Evolutionary conservation across 495 filamentous ascomycete species (phyloP), one percentile per base, ranked within the genome.

Genomic region (Penicillium crystallinum): DNA sequence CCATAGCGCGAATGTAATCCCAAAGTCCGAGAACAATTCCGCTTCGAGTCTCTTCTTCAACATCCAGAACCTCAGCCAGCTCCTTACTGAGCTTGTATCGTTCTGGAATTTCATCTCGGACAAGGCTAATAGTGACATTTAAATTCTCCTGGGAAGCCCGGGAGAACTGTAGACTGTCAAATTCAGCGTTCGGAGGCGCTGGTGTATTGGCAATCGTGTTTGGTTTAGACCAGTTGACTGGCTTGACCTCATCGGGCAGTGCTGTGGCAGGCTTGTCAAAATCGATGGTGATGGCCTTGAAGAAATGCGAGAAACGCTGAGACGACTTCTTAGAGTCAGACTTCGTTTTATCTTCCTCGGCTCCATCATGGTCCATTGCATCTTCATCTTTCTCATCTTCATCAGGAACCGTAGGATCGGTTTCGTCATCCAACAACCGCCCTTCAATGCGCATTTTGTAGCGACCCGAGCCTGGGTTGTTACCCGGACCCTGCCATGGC

Each of bases 371-470:
- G 9, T 89, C 85, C 79, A 86, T 86, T 38, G 76, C 64, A 54
- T 81, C 76, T 7, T 62, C 76, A 36, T 80, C 79, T 12, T 84
- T 77, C n/a, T 86, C 81, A 45, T 79, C 81, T 36, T 83, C 79
- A 8, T 81, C 76, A 6, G 67, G 59, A 8, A 57, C 54, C 4
- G 70, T 67, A 18, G 69, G 64, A 38, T 72, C 72, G 31, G 76
- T 81, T 19, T 88, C 81, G 30, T 91, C 86, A 47, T 90, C 88
- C 22, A 97, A 73, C 40, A 99, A 68, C n/a, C 87, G 81, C 43
- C 90, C 95, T 68, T 97, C 91, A 54, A 99, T 92, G 72, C 88
- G 91, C 59, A 99, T 88, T 35, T 87, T 84, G 65, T 92, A 97
- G 6, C 85, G 87, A 9, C 72, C 74, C 3, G 71, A 74, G 34